These are phyloP conservation scores for Fistulinella prunicolor DNA, from an alignment of 768 basidiomycete genomes.

Conservation along the genomic window DNA sequence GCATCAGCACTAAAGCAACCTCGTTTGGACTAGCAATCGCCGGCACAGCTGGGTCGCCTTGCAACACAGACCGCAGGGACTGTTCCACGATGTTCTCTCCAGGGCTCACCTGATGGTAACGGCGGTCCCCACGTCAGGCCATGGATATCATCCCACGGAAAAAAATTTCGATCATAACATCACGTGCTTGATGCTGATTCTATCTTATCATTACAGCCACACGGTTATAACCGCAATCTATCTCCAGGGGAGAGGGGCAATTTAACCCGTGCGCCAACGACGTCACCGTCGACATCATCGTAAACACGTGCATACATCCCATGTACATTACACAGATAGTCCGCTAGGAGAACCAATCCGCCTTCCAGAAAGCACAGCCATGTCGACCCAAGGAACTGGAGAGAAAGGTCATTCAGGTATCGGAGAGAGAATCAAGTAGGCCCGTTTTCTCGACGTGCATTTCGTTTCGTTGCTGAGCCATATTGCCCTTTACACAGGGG, in stretches of 20 bases:
- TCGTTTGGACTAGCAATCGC: not conserved
- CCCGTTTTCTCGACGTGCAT: no score
- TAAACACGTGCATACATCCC: conserved; percentile 9
- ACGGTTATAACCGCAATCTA: conserved; percentile 5
- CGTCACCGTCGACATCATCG: conserved; percentile 21
- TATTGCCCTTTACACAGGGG: conserved; percentile 24
- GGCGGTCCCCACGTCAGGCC: no score
- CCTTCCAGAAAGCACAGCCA: not conserved
- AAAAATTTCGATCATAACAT: conserved; percentile 4
- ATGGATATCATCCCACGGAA: not conserved
- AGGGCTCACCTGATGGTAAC: no score
- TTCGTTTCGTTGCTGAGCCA: not conserved
- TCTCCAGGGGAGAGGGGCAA: conserved; percentile 12
- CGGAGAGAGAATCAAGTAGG: conserved; percentile 16
- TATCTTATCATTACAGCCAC: conserved; percentile 11
- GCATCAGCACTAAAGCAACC: not conserved
- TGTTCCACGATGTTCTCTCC: no score
- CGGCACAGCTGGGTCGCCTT: not conserved
- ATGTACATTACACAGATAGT: no score
- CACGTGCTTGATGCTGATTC: conserved; percentile 4
- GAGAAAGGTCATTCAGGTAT: conserved; percentile 19
- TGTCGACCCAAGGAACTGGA: conserved; percentile 1
- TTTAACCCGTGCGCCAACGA: conserved; percentile 16
- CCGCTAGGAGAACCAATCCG: no score
- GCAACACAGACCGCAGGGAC: not conserved